These are phyloP conservation scores for Hypoxylon rubiginosum DNA, from an alignment of 2,329 filamentous ascomycete genomes.

Conservation along the genomic window DNA sequence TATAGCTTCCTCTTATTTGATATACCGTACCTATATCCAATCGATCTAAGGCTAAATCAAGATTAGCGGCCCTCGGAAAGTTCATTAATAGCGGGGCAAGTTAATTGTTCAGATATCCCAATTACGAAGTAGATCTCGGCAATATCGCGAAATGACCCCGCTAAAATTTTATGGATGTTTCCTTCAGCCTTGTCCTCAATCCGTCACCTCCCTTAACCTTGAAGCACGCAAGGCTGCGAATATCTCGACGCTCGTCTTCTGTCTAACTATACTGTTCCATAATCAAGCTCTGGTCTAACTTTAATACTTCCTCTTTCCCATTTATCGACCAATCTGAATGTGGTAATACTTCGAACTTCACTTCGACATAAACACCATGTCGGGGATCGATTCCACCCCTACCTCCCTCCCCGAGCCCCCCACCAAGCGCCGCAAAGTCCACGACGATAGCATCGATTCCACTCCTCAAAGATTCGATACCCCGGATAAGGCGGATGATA, in stretches of 20 bases:
- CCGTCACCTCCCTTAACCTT: slow-evolving; percentile 16
- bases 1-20: neutral
- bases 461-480: slow-evolving; percentile 58
- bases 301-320: slow-evolving; percentile 5
- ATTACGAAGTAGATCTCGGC: slow-evolving; percentile 15
- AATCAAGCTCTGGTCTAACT: neutral
- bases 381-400: slow-evolving; percentile 45
- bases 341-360: slow-evolving; percentile 11
- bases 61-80: slow-evolving; percentile 22
- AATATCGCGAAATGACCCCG: slow-evolving; percentile 10
- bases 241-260: too few species aligned
- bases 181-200: slow-evolving; percentile 31
- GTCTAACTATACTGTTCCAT: neutral
- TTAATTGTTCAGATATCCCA: slow-evolving; percentile 7
- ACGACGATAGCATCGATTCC: slow-evolving; percentile 57
- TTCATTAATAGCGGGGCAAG: neutral
- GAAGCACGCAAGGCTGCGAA: slow-evolving; percentile 29
- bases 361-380: slow-evolving; percentile 45
- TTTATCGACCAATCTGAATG: neutral
- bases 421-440: slow-evolving; percentile 58
- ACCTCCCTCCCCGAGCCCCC: slow-evolving; percentile 51
- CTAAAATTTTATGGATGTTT: slow-evolving; percentile 25
- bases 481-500: slow-evolving; percentile 57
- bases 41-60: slow-evolving; percentile 20
- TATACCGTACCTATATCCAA: too few species aligned